Evolutionary conservation across 495 filamentous ascomycete genomes (phyloP), one percentile per base, ranked within the genome.

Genomic region (Neurospora sp.): DNA sequence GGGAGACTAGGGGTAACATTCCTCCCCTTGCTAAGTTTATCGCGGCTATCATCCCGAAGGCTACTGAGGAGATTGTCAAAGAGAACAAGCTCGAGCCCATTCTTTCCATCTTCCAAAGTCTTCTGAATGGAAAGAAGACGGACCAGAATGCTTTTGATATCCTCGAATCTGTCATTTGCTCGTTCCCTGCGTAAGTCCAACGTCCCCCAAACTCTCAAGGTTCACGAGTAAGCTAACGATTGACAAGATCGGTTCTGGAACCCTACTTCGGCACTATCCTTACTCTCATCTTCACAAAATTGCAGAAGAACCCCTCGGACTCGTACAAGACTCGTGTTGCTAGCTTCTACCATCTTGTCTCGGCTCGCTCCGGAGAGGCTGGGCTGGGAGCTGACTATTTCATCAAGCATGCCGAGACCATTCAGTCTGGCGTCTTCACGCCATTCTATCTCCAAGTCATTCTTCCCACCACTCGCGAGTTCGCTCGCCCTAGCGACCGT

Each of bases 1-100:
- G 96, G 96, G 92, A 96, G 71, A 92, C 91, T 0, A 91, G 90
- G 74, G 96, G 96, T 80, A 98, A 98, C 78, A 90, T 97, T 6
- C 96, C 96, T 6, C 95, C 94, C 7, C 88, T 98, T 71, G 90
- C 93, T 70, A 90, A 94, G 34, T 85, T 98, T 70, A 83, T 99
- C n/a, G 88, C 90, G 11, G 90, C 94, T 4, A 90, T 97, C 75
- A 92, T 98, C 76, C 87, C 92, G 15, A 92, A 93, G 74, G 92
- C 89, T 11, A 88, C 91, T 10, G 81, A 88, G 42, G 86, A 88
- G 70, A 94, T 99, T 75, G 81, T 92, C 9, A 86, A 88, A 66
- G 90, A 92, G 77, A 83, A 85, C 34, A 91, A 93, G 76, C 79
- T 97, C 70, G 92, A 93, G 77, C 86, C 90, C 10, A 88, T 97